Percentiles rank a stretch among this genome's conserved stretches.
Conservation (phyloP, 2,329 filamentous ascomycete species). For the Exophiala mesophila region DNA sequence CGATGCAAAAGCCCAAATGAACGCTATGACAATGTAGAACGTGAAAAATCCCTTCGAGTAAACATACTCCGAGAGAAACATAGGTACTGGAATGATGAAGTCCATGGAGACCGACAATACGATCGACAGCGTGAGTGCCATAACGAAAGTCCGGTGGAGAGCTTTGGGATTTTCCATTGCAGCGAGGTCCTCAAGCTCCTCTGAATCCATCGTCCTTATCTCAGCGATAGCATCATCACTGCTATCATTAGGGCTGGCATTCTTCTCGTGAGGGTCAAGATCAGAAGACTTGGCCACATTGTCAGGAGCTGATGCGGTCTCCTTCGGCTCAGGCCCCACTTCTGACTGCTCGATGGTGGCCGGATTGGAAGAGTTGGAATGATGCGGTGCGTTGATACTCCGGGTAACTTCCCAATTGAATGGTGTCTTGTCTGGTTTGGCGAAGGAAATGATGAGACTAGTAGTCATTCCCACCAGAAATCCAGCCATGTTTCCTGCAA, state of each 20-base stretch:
- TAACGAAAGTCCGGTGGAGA: conserved; percentile 33
- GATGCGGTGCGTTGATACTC: conserved; percentile 65
- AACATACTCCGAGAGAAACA: conserved; percentile 77
- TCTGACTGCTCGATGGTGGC: background rate
- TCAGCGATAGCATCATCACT: conserved; percentile 26
- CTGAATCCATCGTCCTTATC: too few species aligned
- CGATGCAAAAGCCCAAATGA: conserved; percentile 59
- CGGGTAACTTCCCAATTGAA: conserved; percentile 69
- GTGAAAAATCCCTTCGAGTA: conserved; percentile 78
- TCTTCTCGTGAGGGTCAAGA: conserved; percentile 12
- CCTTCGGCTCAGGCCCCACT: background rate
- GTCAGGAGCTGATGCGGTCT: conserved; percentile 2
- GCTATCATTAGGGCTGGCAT: conserved; percentile 25
- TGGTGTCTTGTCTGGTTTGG: conserved; percentile 79
- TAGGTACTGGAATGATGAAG: conserved; percentile 84
- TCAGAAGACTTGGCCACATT: conserved; percentile 1
- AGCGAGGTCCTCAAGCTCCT: conserved; percentile 22
- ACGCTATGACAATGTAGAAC: conserved; percentile 70
- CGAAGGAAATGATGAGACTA: conserved; percentile 66
- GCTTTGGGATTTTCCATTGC: conserved; percentile 30
- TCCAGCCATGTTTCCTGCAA: conserved; percentile 69
- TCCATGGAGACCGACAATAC: conserved; percentile 65
- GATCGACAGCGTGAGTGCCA: conserved; percentile 55
- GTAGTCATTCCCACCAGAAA: conserved; percentile 71
- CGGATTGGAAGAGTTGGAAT: conserved; percentile 7